Percentiles rank a stretch among this genome's conserved stretches.
Evolutionary conservation across 352 stramenopile genomes (phyloP).

Genomic region (Hyaloperonospora arabidopsidis): DNA sequence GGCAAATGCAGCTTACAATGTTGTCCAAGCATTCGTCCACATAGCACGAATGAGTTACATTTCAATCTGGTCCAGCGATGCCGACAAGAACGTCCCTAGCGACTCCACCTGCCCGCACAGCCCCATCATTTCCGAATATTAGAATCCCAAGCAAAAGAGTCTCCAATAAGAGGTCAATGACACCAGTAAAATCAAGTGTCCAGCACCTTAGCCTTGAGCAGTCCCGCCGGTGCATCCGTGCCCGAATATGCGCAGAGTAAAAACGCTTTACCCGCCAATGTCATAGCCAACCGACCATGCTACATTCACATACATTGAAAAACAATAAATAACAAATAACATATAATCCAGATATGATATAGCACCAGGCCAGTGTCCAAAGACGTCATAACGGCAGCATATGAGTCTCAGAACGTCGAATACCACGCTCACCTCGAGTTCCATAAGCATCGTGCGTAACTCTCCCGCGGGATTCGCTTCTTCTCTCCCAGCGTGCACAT

Average conservation of each 20-base stretch:
- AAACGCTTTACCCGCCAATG: constrained; percentile 58
- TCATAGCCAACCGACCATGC: constrained; percentile 55
- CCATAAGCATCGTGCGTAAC: constrained; percentile 58
- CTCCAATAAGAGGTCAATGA: constrained; percentile 1
- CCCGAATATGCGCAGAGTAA: constrained; percentile 70
- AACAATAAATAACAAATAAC: background rate
- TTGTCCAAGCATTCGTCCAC: background rate
- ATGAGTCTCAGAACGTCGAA: background rate
- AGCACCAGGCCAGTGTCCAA: background rate
- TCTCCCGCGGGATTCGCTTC: constrained; percentile 50
- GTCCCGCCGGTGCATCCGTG: constrained; percentile 40
- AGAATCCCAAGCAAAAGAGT: background rate
- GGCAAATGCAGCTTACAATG: constrained; percentile 3
- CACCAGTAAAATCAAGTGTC: background rate
- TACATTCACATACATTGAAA: constrained; percentile 12
- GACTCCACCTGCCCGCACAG: constrained; percentile 39
- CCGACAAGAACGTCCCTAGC: constrained; percentile 48
- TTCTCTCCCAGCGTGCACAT: constrained; percentile 66
- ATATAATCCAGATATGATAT: background rate
- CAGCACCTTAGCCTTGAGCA: constrained; percentile 69
- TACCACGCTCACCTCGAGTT: constrained; percentile 45
- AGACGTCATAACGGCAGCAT: background rate
- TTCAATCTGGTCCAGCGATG: constrained; percentile 64
- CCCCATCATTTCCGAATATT: no score
- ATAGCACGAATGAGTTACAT: constrained; percentile 33